Evolutionary conservation across 2,329 filamentous ascomycete species (phyloP).

Genomic region (Diaporthe destruens): DNA sequence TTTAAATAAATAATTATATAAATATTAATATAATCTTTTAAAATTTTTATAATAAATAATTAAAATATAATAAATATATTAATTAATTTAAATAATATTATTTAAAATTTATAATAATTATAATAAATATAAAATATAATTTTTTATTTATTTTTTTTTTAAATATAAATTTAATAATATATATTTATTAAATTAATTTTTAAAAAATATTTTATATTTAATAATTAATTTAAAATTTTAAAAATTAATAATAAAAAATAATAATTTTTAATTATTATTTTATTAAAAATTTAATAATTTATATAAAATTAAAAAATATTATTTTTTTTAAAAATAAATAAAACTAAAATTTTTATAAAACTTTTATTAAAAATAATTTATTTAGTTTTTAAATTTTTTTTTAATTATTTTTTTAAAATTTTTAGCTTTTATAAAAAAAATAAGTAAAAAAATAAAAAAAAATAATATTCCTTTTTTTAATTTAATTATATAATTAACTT

Average conservation of each 20-base stretch:
- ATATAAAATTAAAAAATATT: neutral
- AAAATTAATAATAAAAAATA: too few relatives aligned
- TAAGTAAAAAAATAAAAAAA: too few relatives aligned
- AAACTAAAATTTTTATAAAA: too few relatives aligned
- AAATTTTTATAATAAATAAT: neutral
- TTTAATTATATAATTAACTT: too few relatives aligned
- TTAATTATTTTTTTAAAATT: too few relatives aligned
- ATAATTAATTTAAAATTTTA: neutral
- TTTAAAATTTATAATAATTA: neutral
- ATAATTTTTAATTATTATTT: too few relatives aligned
- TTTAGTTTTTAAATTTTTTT: too few relatives aligned
- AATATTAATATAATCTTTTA: neutral
- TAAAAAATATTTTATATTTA: neutral
- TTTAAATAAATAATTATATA: conserved; percentile 7
- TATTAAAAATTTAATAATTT: neutral
- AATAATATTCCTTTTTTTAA: too few relatives aligned
- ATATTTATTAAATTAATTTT: neutral
- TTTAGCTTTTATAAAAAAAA: too few relatives aligned
- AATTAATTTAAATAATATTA: neutral
- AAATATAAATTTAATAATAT: neutral
- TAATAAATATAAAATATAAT: neutral
- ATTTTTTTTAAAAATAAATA: too few relatives aligned
- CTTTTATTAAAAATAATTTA: too few relatives aligned
- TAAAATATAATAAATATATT: neutral
- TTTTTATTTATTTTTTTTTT: neutral